Conservation (phyloP, 2,329 filamentous ascomycete species). For the Sphaerulina populicola region DNA sequence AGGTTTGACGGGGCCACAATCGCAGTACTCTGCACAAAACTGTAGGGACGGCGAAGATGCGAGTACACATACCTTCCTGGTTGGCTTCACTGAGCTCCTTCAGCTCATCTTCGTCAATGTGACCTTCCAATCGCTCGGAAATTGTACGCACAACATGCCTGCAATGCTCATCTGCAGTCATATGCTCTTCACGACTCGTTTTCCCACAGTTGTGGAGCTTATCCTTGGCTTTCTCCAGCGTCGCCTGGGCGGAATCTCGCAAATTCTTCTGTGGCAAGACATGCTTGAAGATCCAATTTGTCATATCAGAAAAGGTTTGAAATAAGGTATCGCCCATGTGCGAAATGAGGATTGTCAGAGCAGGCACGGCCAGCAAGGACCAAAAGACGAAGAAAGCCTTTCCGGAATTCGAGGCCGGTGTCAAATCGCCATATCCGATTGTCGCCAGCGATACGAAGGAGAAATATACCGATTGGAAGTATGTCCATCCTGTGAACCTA, state of each 20-base stretch:
- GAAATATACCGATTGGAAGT: constrained; percentile 48
- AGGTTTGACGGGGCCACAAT: too few species aligned
- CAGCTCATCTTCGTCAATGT: constrained; percentile 36
- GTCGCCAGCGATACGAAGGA: constrained; percentile 47
- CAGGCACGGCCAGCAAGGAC: constrained; percentile 48
- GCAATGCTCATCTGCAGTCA: constrained; percentile 18
- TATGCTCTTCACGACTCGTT: constrained; percentile 10
- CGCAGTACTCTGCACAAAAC: too few species aligned
- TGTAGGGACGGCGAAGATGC: too few species aligned
- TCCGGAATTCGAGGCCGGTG: constrained; percentile 42
- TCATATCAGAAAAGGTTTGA: constrained; percentile 47
- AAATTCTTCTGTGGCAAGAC: background rate
- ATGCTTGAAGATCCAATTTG: constrained; percentile 40
- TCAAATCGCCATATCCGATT: constrained; percentile 48
- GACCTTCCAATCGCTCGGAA: constrained; percentile 24
- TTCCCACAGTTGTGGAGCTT: constrained; percentile 1
- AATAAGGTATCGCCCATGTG: constrained; percentile 50
- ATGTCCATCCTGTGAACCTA: constrained; percentile 37
- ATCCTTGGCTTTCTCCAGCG: background rate
- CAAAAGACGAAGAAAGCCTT: constrained; percentile 52
- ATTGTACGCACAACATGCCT: constrained; percentile 19
- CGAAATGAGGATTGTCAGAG: constrained; percentile 47
- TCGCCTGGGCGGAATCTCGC: background rate
- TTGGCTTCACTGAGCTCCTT: constrained; percentile 29
- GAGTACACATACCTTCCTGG: background rate